Percentiles rank a stretch among this genome's conserved stretches.
Conservation (phyloP, 192 early-diverging fungal species). For the Coemansia sp. region DNA sequence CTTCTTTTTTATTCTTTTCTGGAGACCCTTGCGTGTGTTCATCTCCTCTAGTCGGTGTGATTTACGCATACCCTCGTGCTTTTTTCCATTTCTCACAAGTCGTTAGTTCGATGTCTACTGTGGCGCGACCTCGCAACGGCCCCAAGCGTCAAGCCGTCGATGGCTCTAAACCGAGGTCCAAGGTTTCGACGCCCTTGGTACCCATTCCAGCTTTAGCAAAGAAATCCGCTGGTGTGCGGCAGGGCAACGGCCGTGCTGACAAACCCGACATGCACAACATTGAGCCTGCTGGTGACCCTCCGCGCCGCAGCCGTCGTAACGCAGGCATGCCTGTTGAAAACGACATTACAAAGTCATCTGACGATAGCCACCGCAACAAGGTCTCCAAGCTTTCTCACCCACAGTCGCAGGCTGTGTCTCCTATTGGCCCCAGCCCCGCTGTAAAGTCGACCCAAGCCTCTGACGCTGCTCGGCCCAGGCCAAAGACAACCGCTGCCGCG, state of each 20-base stretch:
- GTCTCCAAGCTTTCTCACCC: background rate
- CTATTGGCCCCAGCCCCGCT: conserved; percentile 5
- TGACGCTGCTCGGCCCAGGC: background rate
- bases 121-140: conserved; percentile 44
- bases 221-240: background rate
- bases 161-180: conserved; percentile 19
- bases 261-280: background rate
- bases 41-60: background rate
- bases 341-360: conserved; percentile 12
- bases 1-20: background rate
- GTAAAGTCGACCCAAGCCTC: background rate
- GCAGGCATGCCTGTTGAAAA: conserved; percentile 22
- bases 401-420: background rate
- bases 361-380: conserved; percentile 6
- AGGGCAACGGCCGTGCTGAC: conserved; percentile 3
- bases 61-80: background rate
- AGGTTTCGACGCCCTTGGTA: background rate
- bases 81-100: background rate
- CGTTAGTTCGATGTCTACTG: conserved; percentile 32
- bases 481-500: conserved; percentile 5
- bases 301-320: conserved; percentile 13
- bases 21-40: background rate
- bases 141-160: conserved; percentile 23
- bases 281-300: background rate
- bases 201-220: conserved; percentile 4